Percentiles rank a stretch among this genome's conserved stretches.
Evolutionary conservation across 2,329 filamentous ascomycete species (phyloP).

Genomic region (Periconia sp.): DNA sequence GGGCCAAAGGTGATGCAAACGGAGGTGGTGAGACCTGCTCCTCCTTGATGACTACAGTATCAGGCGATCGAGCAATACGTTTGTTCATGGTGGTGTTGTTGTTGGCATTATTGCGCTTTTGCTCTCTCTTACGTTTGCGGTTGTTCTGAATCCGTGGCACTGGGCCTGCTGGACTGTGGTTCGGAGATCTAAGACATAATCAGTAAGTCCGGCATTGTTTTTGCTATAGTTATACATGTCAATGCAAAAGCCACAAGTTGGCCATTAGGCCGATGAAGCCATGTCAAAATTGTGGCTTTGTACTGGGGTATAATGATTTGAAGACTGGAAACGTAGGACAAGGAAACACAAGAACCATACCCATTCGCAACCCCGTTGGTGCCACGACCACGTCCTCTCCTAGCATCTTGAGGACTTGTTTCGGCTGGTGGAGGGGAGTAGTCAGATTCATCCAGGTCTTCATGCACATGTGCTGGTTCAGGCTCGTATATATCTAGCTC

Average conservation of each 20-base stretch:
- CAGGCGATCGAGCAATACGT: constrained; percentile 38
- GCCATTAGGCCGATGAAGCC: background rate
- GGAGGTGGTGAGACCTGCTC: constrained; percentile 64
- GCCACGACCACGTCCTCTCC: constrained; percentile 24
- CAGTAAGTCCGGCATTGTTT: constrained; percentile 7
- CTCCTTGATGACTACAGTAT: constrained; percentile 61
- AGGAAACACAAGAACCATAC: constrained; percentile 27
- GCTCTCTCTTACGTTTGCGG: constrained; percentile 55
- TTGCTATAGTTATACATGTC: background rate
- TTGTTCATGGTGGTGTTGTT: constrained; percentile 41
- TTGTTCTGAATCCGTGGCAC: constrained; percentile 48
- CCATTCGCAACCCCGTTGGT: constrained; percentile 27
- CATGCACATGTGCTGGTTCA: constrained; percentile 26
- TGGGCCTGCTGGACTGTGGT: constrained; percentile 49
- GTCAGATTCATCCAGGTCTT: constrained; percentile 44
- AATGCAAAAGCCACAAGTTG: background rate
- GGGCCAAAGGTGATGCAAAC: constrained; percentile 45
- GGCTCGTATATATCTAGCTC: constrained; percentile 44
- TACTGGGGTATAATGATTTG: background rate
- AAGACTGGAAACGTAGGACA: constrained; percentile 24
- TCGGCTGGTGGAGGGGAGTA: constrained; percentile 51
- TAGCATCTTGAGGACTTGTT: constrained; percentile 28
- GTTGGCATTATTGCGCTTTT: constrained; percentile 32
- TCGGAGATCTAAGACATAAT: constrained; percentile 28
- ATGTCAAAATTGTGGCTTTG: background rate